These are phyloP conservation scores for Fusarium nurragi DNA, from an alignment of 2,329 filamentous ascomycete species.

Conservation along the genomic window DNA sequence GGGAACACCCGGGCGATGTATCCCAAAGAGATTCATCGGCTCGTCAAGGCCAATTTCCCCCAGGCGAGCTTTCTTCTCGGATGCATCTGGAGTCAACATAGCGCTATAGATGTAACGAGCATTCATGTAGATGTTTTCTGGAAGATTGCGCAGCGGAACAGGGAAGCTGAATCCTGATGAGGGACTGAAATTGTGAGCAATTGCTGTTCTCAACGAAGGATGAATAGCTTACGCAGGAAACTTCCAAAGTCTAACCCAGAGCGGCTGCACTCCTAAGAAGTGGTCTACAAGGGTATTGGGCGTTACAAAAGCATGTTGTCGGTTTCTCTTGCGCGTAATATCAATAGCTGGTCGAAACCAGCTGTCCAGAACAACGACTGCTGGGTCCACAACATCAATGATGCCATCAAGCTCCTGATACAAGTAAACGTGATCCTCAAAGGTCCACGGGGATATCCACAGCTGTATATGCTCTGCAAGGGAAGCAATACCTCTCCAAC, in stretches of 20 bases:
- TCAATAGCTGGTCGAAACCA: conserved; percentile 14
- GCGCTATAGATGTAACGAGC: conserved; percentile 45
- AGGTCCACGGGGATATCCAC: conserved; percentile 9
- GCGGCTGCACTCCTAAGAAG: conserved; percentile 28
- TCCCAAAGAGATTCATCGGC: conserved; percentile 35
- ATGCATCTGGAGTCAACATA: conserved; percentile 41
- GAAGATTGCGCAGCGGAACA: conserved; percentile 51
- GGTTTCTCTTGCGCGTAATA: background rate
- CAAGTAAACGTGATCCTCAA: conserved; percentile 8
- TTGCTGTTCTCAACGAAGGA: rapidly evolving
- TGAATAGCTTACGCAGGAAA: conserved; percentile 28
- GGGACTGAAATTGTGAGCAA: conserved; percentile 43
- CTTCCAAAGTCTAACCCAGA: conserved; percentile 36
- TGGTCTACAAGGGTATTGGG: conserved; percentile 18
- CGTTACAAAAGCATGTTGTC: conserved; percentile 9
- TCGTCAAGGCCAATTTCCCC: conserved; percentile 30
- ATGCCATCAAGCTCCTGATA: background rate
- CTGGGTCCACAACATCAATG: background rate
- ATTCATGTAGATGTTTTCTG: conserved; percentile 48
- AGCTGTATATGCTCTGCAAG: conserved; percentile 5
- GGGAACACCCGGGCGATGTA: conserved; percentile 44
- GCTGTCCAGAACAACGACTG: background rate
- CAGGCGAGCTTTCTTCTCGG: conserved; percentile 37
- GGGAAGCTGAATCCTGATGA: conserved; percentile 57
- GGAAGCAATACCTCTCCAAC: background rate